These are phyloP conservation scores for Hansenula sp. DNA, from an alignment of 1,139 yeast species.

Conservation along the genomic window DNA sequence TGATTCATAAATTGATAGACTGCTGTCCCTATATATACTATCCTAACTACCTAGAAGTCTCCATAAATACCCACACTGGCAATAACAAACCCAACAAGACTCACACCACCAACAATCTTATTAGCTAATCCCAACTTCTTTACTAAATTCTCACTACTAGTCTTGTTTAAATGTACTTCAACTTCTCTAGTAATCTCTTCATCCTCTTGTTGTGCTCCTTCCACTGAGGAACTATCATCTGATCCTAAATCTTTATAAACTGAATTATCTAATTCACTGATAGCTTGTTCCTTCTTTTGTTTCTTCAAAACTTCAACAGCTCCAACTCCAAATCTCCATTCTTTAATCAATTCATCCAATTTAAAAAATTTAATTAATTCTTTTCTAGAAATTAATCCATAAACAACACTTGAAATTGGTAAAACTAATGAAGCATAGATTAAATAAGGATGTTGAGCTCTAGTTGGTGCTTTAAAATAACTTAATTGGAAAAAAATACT, in stretches of 20 bases:
- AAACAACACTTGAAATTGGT: constrained; percentile 22
- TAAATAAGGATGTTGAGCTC: constrained; percentile 30
- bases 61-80: constrained; percentile 24
- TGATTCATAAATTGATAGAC: neutral
- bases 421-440: constrained; percentile 28
- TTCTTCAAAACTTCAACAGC: neutral
- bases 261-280: constrained; percentile 22
- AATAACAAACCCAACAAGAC: constrained; percentile 17
- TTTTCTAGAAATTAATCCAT: constrained; percentile 7
- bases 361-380: constrained; percentile 10
- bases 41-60: constrained; percentile 5
- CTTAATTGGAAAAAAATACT: constrained; percentile 26
- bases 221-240: constrained; percentile 4
- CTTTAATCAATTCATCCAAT: constrained; percentile 4
- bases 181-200: constrained; percentile 19
- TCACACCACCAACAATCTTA: constrained; percentile 13
- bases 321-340: neutral
- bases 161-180: constrained; percentile 18
- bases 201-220: constrained; percentile 15
- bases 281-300: constrained; percentile 10
- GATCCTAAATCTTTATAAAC: constrained; percentile 23
- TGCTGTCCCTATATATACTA: neutral
- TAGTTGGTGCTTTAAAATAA: constrained; percentile 26
- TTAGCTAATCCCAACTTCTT: constrained; percentile 11
- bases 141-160: constrained; percentile 10